These are phyloP conservation scores for Fusarium sublunatum DNA, from an alignment of 2,329 filamentous ascomycete genomes.

Conservation along the genomic window DNA sequence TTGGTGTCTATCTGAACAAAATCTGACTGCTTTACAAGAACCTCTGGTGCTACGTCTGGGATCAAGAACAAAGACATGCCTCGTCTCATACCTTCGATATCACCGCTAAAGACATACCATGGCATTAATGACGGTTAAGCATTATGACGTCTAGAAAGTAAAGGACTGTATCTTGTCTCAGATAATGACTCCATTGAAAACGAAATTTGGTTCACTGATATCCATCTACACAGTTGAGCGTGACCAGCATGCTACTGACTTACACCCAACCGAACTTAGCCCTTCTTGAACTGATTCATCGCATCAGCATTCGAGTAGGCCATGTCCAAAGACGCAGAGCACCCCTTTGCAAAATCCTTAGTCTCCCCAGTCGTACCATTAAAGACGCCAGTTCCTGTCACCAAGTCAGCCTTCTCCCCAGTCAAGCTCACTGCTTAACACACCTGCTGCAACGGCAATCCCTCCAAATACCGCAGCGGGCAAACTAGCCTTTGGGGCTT, in stretches of 20 bases:
- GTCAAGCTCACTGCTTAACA: background rate
- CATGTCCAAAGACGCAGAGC: background rate
- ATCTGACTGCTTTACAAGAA: no score
- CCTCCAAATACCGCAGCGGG: background rate
- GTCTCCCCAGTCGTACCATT: background rate
- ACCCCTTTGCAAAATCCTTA: background rate
- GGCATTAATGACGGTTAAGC: no score
- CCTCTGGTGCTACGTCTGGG: no score
- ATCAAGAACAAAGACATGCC: no score
- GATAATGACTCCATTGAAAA: no score
- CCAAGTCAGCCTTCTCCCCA: background rate
- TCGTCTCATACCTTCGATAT: no score
- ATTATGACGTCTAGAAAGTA: no score
- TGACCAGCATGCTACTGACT: background rate
- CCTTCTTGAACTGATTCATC: constrained; percentile 6
- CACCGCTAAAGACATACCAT: no score
- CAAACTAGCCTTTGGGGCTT: background rate
- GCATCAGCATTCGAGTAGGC: constrained; percentile 2
- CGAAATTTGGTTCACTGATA: no score
- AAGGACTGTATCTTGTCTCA: no score
- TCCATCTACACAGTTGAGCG: background rate
- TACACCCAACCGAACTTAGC: background rate
- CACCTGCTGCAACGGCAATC: background rate
- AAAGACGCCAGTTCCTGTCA: background rate
- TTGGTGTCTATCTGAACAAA: background rate